Evolutionary conservation across 768 basidiomycete species (phyloP).

Genomic region (Kwoniella sp.): DNA sequence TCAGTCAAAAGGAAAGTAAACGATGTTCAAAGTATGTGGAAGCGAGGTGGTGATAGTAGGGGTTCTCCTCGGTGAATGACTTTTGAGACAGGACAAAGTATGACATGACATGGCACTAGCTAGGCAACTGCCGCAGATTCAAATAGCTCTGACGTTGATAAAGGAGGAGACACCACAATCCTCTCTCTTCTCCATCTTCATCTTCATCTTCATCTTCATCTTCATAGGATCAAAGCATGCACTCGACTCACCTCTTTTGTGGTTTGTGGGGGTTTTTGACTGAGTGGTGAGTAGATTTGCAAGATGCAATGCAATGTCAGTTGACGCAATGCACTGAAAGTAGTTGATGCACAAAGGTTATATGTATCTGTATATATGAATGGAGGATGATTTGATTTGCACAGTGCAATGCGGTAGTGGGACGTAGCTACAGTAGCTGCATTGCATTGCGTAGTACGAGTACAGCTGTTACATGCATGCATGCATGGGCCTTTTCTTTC

Average conservation of each 20-base stretch:
- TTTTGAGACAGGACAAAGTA: neutral
- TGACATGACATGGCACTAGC: neutral
- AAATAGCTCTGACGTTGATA: neutral
- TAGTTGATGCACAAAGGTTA: neutral
- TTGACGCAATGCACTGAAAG: neutral
- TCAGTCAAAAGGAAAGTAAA: neutral
- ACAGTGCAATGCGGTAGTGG: neutral
- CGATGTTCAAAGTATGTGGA: neutral
- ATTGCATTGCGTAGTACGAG: no score
- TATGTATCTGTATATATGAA: neutral
- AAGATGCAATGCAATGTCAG: neutral
- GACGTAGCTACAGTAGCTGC: neutral
- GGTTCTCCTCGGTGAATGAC: neutral
- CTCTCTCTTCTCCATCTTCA: neutral
- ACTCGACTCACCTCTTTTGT: constrained; percentile 5
- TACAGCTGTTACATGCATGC: no score
- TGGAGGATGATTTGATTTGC: neutral
- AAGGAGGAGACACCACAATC: constrained; percentile 1
- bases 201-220: neutral
- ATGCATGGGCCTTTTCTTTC: no score
- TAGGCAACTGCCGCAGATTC: neutral
- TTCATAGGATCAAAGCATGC: neutral
- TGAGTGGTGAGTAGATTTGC: neutral
- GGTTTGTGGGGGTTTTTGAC: neutral
- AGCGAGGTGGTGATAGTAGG: neutral